A percentile compares a stretch with the other conserved stretches of the same genome.
phyloP scores from a whole-genome alignment of 345 rosid species.

The rapeseed (Brassica napus) region Da-Ae NC_063440.1:3302501-3303000 shows the following conservation, averaged over 20 bases:
- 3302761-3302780: slow-evolving; percentile 49
- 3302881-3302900: not conserved
- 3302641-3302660: slow-evolving; percentile 63
- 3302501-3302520: slow-evolving; percentile 82
- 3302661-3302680: slow-evolving; percentile 71
- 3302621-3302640: slow-evolving; percentile 81
- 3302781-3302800: slow-evolving; percentile 44
- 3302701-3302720: slow-evolving; percentile 77
- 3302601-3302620: slow-evolving; percentile 62
- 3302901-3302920: slow-evolving; percentile 4
- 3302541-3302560: slow-evolving; percentile 96
- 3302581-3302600: slow-evolving; percentile 51
- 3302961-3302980: slow-evolving; percentile 29
- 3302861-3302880: not conserved
- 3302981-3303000: not conserved
- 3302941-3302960: not conserved
- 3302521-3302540: slow-evolving; percentile 94
- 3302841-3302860: not conserved
- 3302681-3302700: slow-evolving; percentile 73
- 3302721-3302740: slow-evolving; percentile 52
- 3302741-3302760: not conserved
- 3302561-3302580: slow-evolving; percentile 72
- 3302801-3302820: slow-evolving; percentile 36
- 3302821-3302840: slow-evolving; percentile 34
- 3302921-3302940: slow-evolving; percentile 21